Conservation (phyloP, 2,329 filamentous ascomycete species). For the Xylariaceae sp. region DNA sequence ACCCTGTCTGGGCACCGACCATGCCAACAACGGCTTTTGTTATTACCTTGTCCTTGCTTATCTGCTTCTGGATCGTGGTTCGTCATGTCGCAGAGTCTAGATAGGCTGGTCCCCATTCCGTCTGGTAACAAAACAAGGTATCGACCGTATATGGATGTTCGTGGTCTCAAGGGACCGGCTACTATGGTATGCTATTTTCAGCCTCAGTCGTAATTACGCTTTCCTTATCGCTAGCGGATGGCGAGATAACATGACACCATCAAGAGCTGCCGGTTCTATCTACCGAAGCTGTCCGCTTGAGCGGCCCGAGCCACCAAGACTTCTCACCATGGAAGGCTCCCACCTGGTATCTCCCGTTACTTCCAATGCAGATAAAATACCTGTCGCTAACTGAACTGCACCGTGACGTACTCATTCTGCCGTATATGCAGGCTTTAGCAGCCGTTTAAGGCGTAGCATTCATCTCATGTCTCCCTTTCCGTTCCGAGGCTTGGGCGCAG, state of each 20-base stretch:
- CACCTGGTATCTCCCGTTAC: neutral
- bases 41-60: neutral
- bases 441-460: neutral
- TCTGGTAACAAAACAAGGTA: neutral
- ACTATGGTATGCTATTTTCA: slow-evolving; percentile 1
- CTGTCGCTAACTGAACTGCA: neutral
- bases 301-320: neutral
- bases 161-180: neutral
- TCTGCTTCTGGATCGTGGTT: neutral
- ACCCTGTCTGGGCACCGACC: no score
- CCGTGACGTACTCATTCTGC: neutral
- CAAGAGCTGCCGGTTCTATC: neutral
- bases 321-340: neutral
- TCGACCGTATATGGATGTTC: neutral
- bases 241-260: neutral
- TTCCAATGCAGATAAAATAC: neutral
- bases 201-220: neutral
- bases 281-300: neutral
- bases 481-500: neutral
- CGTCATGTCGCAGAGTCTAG: neutral
- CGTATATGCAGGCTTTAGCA: neutral
- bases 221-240: neutral
- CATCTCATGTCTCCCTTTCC: neutral
- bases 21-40: no score
- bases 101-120: neutral